Evolutionary conservation across 2,329 filamentous ascomycete genomes (phyloP).

Genomic region (Orbilia oligospora): DNA sequence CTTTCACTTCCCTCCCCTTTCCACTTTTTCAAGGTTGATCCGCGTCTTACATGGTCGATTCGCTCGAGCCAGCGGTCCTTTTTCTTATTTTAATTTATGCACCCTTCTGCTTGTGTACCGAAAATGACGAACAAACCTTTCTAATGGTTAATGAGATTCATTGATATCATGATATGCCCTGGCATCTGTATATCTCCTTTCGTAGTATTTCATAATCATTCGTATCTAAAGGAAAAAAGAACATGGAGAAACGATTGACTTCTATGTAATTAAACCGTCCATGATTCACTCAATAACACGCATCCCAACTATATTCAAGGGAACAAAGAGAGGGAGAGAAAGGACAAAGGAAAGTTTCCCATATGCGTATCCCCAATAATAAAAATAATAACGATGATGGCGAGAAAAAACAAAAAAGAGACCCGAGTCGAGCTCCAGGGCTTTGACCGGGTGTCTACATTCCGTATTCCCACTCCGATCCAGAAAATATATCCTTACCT

Average conservation of each 20-base stretch:
- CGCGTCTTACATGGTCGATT: conserved; percentile 18
- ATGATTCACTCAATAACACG: conserved; percentile 24
- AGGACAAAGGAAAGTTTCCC: conserved; percentile 35
- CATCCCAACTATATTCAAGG: background rate
- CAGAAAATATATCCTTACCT: conserved; percentile 6
- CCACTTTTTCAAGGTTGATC: conserved; percentile 5
- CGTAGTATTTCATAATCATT: conserved; percentile 10
- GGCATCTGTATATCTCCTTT: background rate
- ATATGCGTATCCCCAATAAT: conserved; percentile 17
- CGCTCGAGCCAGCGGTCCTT: conserved; percentile 2
- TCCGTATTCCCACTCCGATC: conserved; percentile 8
- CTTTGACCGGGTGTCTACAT: conserved; percentile 12
- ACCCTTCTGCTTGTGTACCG: conserved; percentile 39
- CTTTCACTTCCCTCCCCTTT: conserved; percentile 44
- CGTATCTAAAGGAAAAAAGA: background rate
- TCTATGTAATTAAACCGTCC: conserved; percentile 49
- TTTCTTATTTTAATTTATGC: background rate
- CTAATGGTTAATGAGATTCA: conserved; percentile 18
- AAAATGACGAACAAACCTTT: conserved; percentile 29
- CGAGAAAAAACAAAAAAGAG: conserved; percentile 20
- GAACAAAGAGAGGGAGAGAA: background rate
- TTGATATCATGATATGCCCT: background rate
- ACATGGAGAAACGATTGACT: conserved; percentile 13
- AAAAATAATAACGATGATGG: conserved; percentile 33
- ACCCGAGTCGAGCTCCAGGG: background rate